Conservation (phyloP, 495 filamentous ascomycete species). For the Daldinia bambusicola region DNA sequence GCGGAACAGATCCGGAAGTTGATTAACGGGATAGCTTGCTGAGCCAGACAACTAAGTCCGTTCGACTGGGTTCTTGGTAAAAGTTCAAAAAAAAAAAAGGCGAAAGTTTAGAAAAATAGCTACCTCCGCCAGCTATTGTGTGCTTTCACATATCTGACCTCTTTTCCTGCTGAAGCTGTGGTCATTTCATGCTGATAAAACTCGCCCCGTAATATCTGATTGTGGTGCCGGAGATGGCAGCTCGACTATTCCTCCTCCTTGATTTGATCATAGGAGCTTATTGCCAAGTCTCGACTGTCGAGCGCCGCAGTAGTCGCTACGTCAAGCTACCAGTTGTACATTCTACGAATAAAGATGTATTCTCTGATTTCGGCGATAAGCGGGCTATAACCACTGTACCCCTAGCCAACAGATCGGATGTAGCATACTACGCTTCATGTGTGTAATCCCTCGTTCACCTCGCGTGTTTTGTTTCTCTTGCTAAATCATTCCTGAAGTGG, state of each 20-base stretch:
- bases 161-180: constrained; percentile 3
- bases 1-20: background rate
- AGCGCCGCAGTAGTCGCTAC: constrained; percentile 46
- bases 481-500: constrained; percentile 50
- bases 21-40: constrained; percentile 15
- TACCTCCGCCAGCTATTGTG: background rate
- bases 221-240: constrained; percentile 55
- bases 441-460: constrained; percentile 21
- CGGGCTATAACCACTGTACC: constrained; percentile 55
- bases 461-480: background rate
- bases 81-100: background rate
- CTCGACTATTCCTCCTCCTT: constrained; percentile 45
- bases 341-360: constrained; percentile 55
- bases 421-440: constrained; percentile 62
- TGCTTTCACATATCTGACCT: constrained; percentile 4
- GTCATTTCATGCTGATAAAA: constrained; percentile 47
- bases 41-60: constrained; percentile 21
- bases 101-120: background rate
- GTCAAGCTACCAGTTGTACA: constrained; percentile 60
- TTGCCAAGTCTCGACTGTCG: constrained; percentile 40
- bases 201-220: constrained; percentile 38
- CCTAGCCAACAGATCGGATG: constrained; percentile 59
- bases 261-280: constrained; percentile 49
- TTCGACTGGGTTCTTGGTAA: background rate
- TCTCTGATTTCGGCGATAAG: constrained; percentile 48